Conservation (phyloP, 495 filamentous ascomycete genomes). For the Emericellopsis terricola region DNA sequence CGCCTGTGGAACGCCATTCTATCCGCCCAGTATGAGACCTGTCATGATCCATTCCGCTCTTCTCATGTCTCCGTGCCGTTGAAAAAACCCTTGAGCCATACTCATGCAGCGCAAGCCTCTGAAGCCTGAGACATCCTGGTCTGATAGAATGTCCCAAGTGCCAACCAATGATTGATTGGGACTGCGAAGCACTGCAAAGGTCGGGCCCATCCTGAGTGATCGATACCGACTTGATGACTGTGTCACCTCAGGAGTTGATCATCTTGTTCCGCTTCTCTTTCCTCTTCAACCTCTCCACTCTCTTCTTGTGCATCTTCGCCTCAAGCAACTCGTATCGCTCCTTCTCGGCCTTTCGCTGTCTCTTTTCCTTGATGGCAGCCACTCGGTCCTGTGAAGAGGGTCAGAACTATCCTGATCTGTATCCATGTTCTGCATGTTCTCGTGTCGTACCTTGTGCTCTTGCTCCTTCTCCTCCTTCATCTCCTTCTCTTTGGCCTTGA, state of each 20-base stretch:
- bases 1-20: too few relatives aligned
- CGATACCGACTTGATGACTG: too few relatives aligned
- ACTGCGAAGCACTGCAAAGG: too few relatives aligned
- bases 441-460: conserved; percentile 49
- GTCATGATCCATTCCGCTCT: too few relatives aligned
- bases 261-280: conserved; percentile 96
- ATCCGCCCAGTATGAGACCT: too few relatives aligned
- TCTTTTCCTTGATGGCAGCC: conserved; percentile 61
- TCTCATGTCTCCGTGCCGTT: too few relatives aligned
- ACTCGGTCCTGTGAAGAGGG: conserved; percentile 41
- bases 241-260: conserved; percentile 83
- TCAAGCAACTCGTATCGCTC: conserved; percentile 87
- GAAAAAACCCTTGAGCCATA: too few relatives aligned
- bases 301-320: conserved; percentile 91
- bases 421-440: conserved; percentile 2
- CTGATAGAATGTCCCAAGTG: too few relatives aligned
- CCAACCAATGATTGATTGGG: too few relatives aligned
- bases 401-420: not conserved
- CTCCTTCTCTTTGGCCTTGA: conserved; percentile 81
- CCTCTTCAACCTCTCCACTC: conserved; percentile 80
- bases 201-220: too few relatives aligned
- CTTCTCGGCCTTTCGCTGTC: conserved; percentile 80
- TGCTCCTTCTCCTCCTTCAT: conserved; percentile 92
- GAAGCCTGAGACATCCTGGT: too few relatives aligned
- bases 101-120: too few relatives aligned